Evolutionary conservation across 140 eudicot species (phyloP), one percentile per base, ranked within the genome.

Genomic region (Cichorium intybus): DNA sequence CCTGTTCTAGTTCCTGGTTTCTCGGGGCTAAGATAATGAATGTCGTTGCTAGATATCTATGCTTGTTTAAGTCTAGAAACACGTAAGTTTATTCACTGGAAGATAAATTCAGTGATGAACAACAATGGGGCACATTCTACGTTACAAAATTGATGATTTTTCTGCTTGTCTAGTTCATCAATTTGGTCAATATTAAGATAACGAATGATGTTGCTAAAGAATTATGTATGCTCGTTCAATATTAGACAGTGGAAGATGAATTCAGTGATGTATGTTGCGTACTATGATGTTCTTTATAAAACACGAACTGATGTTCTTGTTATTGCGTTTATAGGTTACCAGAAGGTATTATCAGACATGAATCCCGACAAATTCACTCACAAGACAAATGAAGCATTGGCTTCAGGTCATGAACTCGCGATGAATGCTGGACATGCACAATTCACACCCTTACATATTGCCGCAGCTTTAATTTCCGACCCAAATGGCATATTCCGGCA

Each of bases 341-440:
- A 53, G 2, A 22, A 15, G 16, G 3, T n/a, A 12, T 10, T 2
- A 35, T 62, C 15, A 11, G 34, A 15, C 1, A 89, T 93, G 99
- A 88, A 88, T 83, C 93, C 90, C 48, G 97, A 86, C 53, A 88
- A 85, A 49, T 88, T 83, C 64, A 93, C 99, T 5, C 95, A 93
- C 95, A 88, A 93, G 78, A 88, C 99, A 43, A 88, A 85, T 43
- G 95, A 93, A 54, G 80, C 90, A 0, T 75, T 93, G 10, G 84
- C 84, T 24, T 81, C 80, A 2, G 90, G 88, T 52, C 93, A 79
- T 50, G 95, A 85, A 48, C 79, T 85, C 39, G 99, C 99, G 0
- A 68, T 80, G 85, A 62, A 70, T 37, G 77, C 82, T 2, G 99
- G 99, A 6, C 97, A 93, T 39, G 88, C 89, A 10, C 99, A 93